phyloP scores from a whole-genome alignment of 768 basidiomycete genomes.

The Astraeus odoratus region DNA sequence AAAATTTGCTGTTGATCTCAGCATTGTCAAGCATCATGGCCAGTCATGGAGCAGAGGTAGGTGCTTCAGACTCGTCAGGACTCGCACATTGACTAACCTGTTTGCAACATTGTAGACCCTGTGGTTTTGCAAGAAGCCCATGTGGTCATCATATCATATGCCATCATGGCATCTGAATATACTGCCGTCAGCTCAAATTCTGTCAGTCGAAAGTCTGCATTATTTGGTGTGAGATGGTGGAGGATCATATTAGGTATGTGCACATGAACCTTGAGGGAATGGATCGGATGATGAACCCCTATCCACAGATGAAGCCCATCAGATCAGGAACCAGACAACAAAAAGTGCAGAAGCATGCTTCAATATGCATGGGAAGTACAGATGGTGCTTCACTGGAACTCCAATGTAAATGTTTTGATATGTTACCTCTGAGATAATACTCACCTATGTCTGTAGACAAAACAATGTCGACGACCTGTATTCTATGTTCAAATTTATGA shows the following conservation, averaged over 20 bases:
- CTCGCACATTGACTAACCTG: background rate
- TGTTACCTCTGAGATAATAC: background rate
- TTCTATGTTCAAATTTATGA: background rate
- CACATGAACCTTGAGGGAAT: background rate
- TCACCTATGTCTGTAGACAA: background rate
- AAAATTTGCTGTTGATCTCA: background rate
- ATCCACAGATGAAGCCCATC: background rate
- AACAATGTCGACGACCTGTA: background rate
- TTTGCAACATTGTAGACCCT: background rate
- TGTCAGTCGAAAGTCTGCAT: background rate
- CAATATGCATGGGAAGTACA: background rate
- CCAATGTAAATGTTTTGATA: background rate
- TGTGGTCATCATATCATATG: background rate
- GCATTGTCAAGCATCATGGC: background rate
- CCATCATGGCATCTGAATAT: background rate
- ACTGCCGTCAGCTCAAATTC: background rate
- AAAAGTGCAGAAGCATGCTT: background rate
- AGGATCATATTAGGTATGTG: background rate
- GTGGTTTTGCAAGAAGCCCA: background rate
- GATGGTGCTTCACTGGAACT: background rate
- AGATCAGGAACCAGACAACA: background rate
- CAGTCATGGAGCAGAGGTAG: background rate
- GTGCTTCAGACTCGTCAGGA: background rate
- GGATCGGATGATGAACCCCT: background rate
- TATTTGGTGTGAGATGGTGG: background rate